Percentiles rank a stretch among this genome's conserved stretches.
Evolutionary conservation across 441 rosid genomes (phyloP).

Genomic region (Metrosideros polymorpha): DNA sequence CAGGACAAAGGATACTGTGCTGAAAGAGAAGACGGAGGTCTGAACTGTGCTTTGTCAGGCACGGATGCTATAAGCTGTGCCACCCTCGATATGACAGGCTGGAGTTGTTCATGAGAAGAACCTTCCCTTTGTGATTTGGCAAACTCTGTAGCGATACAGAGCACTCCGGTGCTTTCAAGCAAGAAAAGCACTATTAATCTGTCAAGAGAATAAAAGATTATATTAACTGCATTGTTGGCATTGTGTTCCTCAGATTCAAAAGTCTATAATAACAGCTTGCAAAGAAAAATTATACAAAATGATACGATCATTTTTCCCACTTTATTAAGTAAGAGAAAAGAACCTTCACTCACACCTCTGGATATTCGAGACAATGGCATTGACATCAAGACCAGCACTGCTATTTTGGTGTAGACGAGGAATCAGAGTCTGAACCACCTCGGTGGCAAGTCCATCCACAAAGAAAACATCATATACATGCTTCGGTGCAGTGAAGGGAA

Average conservation of each 20-base stretch:
- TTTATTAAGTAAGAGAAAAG: neutral
- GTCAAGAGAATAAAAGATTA: constrained; percentile 15
- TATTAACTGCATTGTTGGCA: neutral
- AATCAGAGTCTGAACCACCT: constrained; percentile 79
- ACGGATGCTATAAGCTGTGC: constrained; percentile 74
- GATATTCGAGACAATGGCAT: constrained; percentile 46
- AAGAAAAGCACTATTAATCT: constrained; percentile 71
- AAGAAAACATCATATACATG: constrained; percentile 79
- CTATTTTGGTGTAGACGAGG: constrained; percentile 44
- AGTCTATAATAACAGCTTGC: neutral
- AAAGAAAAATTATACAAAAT: neutral
- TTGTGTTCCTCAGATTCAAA: neutral
- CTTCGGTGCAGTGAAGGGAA: constrained; percentile 64
- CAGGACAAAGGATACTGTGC: constrained; percentile 81
- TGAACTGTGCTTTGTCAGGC: constrained; percentile 81
- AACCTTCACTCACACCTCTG: constrained; percentile 47
- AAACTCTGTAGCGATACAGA: constrained; percentile 49
- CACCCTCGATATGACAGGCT: constrained; percentile 38
- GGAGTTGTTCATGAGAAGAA: constrained; percentile 20
- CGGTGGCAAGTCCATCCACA: constrained; percentile 46
- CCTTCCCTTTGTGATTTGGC: constrained; percentile 16
- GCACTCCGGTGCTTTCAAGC: constrained; percentile 69
- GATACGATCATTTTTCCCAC: neutral
- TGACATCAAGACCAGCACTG: constrained; percentile 25
- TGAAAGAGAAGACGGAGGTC: constrained; percentile 52